These are phyloP conservation scores for Cercospora berteroae DNA, from an alignment of 2,329 filamentous ascomycete genomes.

Conservation along the genomic window DNA sequence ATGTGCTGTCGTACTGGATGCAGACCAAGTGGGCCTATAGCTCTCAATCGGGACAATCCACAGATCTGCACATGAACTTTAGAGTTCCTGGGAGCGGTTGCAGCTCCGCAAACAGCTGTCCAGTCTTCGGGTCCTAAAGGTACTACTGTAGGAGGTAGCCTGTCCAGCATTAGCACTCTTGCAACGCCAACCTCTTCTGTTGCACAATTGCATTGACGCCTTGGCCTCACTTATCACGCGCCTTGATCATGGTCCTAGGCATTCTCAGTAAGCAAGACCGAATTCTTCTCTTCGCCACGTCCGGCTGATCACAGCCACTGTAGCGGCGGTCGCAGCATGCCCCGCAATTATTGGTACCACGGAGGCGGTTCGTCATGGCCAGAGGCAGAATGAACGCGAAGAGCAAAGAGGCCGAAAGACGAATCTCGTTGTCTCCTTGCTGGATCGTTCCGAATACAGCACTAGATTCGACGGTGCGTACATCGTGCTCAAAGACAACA, in stretches of 20 bases:
- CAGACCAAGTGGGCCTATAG: background rate
- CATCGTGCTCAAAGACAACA: slow-evolving; percentile 42
- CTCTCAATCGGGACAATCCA: slow-evolving; percentile 6
- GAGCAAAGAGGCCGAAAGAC: slow-evolving; percentile 36
- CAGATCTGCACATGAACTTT: background rate
- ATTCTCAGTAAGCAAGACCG: slow-evolving; percentile 13
- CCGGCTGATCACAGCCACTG: background rate
- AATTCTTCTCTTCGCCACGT: background rate
- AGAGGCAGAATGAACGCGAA: slow-evolving; percentile 36
- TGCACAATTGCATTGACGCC: background rate
- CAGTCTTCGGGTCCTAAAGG: background rate
- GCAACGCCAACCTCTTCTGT: background rate
- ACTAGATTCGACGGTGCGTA: slow-evolving; percentile 31
- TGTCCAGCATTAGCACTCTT: background rate
- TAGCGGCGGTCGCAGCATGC: slow-evolving; percentile 34
- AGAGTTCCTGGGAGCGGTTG: background rate
- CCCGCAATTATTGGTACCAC: slow-evolving; percentile 40
- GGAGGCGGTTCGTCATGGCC: slow-evolving; percentile 37
- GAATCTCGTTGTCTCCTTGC: slow-evolving; percentile 34
- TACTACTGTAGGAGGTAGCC: too few species aligned
- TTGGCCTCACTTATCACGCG: background rate
- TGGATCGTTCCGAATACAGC: slow-evolving; percentile 29
- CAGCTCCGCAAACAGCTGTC: background rate
- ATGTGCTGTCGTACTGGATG: slow-evolving; percentile 6
- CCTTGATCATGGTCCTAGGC: slow-evolving; percentile 11